phyloP scores from a whole-genome alignment of 306 rosid genomes.

The Vicia faba region DNA sequence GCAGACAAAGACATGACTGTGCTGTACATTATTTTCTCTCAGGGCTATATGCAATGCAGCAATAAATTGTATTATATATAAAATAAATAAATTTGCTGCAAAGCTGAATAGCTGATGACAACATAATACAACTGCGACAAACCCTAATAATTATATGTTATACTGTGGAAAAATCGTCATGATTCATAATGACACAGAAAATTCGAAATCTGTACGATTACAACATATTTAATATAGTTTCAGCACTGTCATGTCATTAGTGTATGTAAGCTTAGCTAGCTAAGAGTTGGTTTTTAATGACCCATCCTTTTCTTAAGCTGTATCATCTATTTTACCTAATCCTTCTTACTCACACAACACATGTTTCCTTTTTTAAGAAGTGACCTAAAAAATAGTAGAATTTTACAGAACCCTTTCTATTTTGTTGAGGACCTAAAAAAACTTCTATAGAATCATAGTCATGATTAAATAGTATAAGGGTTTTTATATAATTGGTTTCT shows the following conservation, averaged over 20 bases:
- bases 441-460: no score
- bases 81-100: background rate
- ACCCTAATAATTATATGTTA: constrained; percentile 3
- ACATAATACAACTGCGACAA: background rate
- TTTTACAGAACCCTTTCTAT: no score
- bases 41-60: background rate
- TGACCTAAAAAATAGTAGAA: no score
- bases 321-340: constrained; percentile 16
- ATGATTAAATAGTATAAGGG: background rate
- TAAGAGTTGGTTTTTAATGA: constrained; percentile 10
- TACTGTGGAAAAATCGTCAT: background rate
- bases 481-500: no score
- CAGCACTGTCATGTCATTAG: constrained; percentile 9
- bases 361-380: background rate
- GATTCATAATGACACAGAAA: constrained; percentile 10
- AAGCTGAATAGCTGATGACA: constrained; percentile 9
- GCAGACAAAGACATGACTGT: background rate
- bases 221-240: background rate
- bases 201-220: constrained; percentile 42
- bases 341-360: constrained; percentile 10
- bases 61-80: background rate
- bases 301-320: constrained; percentile 40
- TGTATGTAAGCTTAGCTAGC: background rate
- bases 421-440: background rate
- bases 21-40: background rate